Percentiles rank a stretch among this genome's conserved stretches.
Evolutionary conservation across 202 grass and related monocot species (phyloP).

Genomic region (Carex arenaria): DNA sequence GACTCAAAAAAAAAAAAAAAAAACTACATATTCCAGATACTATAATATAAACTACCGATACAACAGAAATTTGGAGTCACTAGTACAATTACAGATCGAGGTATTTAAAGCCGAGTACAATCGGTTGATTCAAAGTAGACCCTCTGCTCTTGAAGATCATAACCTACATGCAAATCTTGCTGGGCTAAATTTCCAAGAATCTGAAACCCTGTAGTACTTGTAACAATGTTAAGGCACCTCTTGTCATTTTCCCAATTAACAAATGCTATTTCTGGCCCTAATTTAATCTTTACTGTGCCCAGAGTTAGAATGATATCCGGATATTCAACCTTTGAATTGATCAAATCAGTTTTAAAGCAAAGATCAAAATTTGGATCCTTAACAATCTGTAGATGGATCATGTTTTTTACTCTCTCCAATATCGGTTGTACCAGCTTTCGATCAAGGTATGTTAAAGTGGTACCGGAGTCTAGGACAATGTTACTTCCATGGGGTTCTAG

Average conservation of each 20-base stretch:
- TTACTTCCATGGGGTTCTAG: not conserved
- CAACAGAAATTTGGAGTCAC: not conserved
- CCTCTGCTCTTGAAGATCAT: slow-evolving; percentile 31
- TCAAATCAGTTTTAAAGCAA: slow-evolving; percentile 38
- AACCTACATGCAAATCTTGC: slow-evolving; percentile 51
- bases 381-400: slow-evolving; percentile 21
- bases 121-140: slow-evolving; percentile 34
- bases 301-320: slow-evolving; percentile 46
- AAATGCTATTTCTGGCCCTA: slow-evolving; percentile 35
- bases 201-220: not conserved
- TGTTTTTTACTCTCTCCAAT: not conserved
- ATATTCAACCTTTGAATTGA: not conserved
- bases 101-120: slow-evolving; percentile 18
- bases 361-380: slow-evolving; percentile 33
- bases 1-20: no score
- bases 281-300: slow-evolving; percentile 26
- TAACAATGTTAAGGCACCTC: slow-evolving; percentile 32
- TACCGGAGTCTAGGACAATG: slow-evolving; percentile 58
- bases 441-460: slow-evolving; percentile 39
- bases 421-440: not conserved
- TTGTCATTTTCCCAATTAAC: slow-evolving; percentile 7
- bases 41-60: no score
- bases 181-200: slow-evolving; percentile 47
- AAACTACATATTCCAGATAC: no score
- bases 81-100: not conserved